A percentile compares a stretch with the other conserved stretches of the same genome.
These are phyloP conservation scores for Raffaelea ambrosiae DNA, from an alignment of 2,329 filamentous ascomycete species.

Conservation along the genomic window DNA sequence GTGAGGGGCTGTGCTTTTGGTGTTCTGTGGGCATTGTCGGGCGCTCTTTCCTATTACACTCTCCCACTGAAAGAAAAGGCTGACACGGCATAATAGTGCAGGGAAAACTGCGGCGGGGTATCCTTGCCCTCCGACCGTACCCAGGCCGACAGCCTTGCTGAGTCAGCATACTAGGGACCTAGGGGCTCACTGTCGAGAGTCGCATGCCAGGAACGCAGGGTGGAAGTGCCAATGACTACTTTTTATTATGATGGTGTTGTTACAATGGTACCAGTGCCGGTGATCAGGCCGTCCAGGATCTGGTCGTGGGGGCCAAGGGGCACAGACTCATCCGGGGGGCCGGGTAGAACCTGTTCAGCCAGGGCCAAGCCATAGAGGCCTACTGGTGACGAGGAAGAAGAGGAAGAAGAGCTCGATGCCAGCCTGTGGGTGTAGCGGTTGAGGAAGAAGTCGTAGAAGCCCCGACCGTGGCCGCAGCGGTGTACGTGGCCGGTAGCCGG, in stretches of 20 bases:
- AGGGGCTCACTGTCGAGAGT: neutral
- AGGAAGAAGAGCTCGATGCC: neutral
- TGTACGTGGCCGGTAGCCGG: constrained; percentile 46
- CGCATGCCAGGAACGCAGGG: too few species aligned
- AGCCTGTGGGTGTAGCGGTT: constrained; percentile 54
- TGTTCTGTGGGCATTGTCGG: neutral
- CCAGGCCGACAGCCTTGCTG: constrained; percentile 6
- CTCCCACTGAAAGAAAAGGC: neutral
- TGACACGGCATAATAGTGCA: neutral
- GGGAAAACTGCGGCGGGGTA: neutral
- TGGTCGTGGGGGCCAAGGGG: constrained; percentile 72
- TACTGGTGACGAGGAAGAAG: too few species aligned
- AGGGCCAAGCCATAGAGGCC: constrained; percentile 68
- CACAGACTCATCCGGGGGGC: constrained; percentile 48
- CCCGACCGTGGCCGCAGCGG: constrained; percentile 86
- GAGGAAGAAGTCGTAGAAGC: constrained; percentile 94
- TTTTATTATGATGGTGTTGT: neutral
- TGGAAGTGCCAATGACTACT: too few species aligned
- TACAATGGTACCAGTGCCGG: constrained; percentile 50
- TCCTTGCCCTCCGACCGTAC: neutral
- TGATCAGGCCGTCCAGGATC: constrained; percentile 67
- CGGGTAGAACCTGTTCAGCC: constrained; percentile 68
- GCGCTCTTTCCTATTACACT: neutral
- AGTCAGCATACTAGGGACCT: constrained; percentile 1
- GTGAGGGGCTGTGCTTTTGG: constrained; percentile 1